Percentiles rank a stretch among this genome's conserved stretches.
Conservation (phyloP, 441 rosid genomes). For the Erodium texanum region DNA sequence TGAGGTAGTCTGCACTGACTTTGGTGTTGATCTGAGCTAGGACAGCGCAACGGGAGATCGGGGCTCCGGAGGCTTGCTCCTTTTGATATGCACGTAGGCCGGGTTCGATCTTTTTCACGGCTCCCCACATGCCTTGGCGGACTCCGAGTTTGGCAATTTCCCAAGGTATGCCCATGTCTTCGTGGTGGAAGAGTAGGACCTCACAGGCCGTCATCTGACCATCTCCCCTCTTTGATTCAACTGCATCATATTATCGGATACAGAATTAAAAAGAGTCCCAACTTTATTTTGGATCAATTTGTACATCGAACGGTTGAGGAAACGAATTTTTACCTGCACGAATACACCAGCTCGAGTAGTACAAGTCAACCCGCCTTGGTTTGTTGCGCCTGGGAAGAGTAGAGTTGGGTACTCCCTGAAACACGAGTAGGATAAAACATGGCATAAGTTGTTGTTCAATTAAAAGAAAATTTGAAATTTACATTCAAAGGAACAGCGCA, state of each 20-base stretch:
- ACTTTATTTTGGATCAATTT: too few species aligned
- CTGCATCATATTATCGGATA: conserved; percentile 30
- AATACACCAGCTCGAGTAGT: conserved; percentile 87
- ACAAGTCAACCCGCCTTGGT: conserved; percentile 84
- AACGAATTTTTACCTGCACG: conserved; percentile 42
- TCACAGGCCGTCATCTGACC: conserved; percentile 59
- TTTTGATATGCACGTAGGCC: conserved; percentile 62
- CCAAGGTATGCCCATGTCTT: conserved; percentile 83
- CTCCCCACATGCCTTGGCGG: conserved; percentile 82
- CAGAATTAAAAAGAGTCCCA: too few species aligned
- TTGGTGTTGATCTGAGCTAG: conserved; percentile 65
- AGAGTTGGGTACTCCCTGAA: conserved; percentile 69
- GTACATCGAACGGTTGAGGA: too few species aligned
- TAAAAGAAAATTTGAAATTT: too few species aligned
- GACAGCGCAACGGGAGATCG: conserved; percentile 42
- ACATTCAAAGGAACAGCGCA: too few species aligned
- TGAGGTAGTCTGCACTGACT: conserved; percentile 28
- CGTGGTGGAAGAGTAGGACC: conserved; percentile 70
- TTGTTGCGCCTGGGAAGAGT: conserved; percentile 51
- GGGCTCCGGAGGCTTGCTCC: conserved; percentile 38
- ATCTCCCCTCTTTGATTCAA: conserved; percentile 48
- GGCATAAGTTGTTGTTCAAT: too few species aligned
- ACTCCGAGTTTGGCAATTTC: conserved; percentile 78
- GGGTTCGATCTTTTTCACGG: conserved; percentile 69
- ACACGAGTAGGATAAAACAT: too few species aligned